These are phyloP conservation scores for Pisolithus sp. DNA, from an alignment of 768 basidiomycete species.

Conservation along the genomic window DNA sequence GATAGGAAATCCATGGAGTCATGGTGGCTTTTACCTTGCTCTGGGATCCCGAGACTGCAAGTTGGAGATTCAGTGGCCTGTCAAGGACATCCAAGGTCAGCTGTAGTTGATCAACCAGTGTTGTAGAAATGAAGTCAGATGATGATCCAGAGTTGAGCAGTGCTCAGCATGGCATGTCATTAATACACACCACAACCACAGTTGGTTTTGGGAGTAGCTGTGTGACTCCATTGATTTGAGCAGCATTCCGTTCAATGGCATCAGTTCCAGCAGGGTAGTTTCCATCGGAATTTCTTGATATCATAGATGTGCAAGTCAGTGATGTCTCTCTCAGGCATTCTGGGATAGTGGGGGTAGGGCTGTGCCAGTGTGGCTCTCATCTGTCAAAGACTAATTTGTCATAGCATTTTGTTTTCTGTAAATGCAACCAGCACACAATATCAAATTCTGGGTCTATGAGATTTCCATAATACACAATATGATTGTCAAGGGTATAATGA, in stretches of 20 bases:
- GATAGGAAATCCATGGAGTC: constrained; percentile 8
- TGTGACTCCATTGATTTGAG: background rate
- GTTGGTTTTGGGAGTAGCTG: constrained; percentile 9
- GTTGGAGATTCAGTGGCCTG: constrained; percentile 25
- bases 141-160: constrained; percentile 24
- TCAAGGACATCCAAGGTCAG: constrained; percentile 9
- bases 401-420: background rate
- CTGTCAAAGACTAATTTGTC: background rate
- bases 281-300: too few species aligned
- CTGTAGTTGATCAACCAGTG: constrained; percentile 23
- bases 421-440: background rate
- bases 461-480: background rate
- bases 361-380: background rate
- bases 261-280: background rate
- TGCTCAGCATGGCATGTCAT: constrained; percentile 14
- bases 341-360: background rate
- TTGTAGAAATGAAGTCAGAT: constrained; percentile 26
- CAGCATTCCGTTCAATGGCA: background rate
- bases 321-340: too few species aligned
- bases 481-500: background rate
- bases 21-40: constrained; percentile 18
- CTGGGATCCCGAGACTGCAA: constrained; percentile 26
- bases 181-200: constrained; percentile 10
- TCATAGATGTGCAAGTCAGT: too few species aligned
- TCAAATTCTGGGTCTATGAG: background rate